These are phyloP conservation scores for Zygotorulaspora florentina DNA, from an alignment of 805 yeast species.

Conservation along the genomic window DNA sequence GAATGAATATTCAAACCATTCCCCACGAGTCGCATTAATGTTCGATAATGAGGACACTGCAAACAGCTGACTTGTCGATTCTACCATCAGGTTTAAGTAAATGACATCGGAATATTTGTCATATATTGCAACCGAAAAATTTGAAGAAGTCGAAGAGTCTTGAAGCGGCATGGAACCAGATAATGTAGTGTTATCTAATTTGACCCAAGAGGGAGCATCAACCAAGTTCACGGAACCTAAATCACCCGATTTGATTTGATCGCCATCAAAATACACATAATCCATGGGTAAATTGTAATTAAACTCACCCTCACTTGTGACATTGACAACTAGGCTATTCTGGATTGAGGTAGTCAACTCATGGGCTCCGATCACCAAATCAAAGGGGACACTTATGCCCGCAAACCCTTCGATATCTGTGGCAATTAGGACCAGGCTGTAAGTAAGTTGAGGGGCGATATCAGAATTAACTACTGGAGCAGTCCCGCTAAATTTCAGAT, in stretches of 20 bases:
- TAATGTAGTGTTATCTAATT: slow-evolving; percentile 43
- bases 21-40: slow-evolving; percentile 65
- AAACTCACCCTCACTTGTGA: slow-evolving; percentile 57
- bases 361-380: slow-evolving; percentile 83
- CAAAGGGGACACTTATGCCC: slow-evolving; percentile 65
- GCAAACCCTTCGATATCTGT: slow-evolving; percentile 73
- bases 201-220: slow-evolving; percentile 59
- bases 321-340: slow-evolving; percentile 55
- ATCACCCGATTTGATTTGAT: slow-evolving; percentile 43
- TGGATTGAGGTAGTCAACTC: slow-evolving; percentile 64
- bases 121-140: slow-evolving; percentile 51
- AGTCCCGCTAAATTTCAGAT: slow-evolving; percentile 72
- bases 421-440: slow-evolving; percentile 68
- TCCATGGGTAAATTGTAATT: slow-evolving; percentile 57
- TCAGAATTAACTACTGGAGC: slow-evolving; percentile 83
- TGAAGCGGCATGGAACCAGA: slow-evolving; percentile 54
- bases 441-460: slow-evolving; percentile 81
- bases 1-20: slow-evolving; percentile 54
- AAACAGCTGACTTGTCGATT: slow-evolving; percentile 51
- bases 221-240: slow-evolving; percentile 49
- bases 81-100: slow-evolving; percentile 52
- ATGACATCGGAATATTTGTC: slow-evolving; percentile 62
- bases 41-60: slow-evolving; percentile 49
- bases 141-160: slow-evolving; percentile 33
- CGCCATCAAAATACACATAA: slow-evolving; percentile 62